phyloP scores from a whole-genome alignment of 2,329 filamentous ascomycete genomes.

The Nemania abortiva region DNA sequence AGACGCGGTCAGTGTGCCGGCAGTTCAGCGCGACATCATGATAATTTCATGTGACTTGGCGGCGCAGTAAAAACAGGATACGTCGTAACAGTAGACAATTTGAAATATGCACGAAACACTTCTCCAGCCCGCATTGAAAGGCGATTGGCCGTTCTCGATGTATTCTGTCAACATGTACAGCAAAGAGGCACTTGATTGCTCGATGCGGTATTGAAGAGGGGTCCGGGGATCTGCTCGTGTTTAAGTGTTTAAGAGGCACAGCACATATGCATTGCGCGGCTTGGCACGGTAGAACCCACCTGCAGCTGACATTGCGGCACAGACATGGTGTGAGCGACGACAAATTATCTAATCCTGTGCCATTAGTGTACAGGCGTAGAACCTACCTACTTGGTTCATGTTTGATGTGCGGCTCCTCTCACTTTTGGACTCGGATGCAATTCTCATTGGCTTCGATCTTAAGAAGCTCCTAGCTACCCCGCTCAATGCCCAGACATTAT shows the following conservation, averaged over 20 bases:
- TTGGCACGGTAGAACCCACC: not conserved
- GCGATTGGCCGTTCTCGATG: not conserved
- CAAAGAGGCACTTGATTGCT: not conserved
- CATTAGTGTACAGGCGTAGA: not conserved
- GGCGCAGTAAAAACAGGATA: not conserved
- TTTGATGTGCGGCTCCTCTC: not conserved
- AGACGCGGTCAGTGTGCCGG: not conserved
- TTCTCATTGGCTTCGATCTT: slow-evolving; percentile 2
- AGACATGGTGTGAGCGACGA: not conserved
- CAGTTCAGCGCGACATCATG: not conserved
- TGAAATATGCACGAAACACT: slow-evolving; percentile 4
- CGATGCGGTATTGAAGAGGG: no score
- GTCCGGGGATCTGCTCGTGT: no score
- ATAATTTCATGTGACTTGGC: not conserved
- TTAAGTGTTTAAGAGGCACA: not conserved
- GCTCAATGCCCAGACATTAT: not conserved
- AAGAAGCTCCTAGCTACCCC: not conserved
- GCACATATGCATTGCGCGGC: not conserved
- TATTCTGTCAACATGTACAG: not conserved
- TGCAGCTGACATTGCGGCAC: slow-evolving; percentile 1
- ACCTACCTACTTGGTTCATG: not conserved
- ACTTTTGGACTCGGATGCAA: not conserved
- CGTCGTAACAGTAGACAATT: slow-evolving; percentile 7
- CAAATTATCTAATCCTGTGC: not conserved
- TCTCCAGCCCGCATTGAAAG: not conserved